Evolutionary conservation across 805 yeast genomes (phyloP), one percentile per base, ranked within the genome.

Genomic region (Danielia oregonensis): DNA sequence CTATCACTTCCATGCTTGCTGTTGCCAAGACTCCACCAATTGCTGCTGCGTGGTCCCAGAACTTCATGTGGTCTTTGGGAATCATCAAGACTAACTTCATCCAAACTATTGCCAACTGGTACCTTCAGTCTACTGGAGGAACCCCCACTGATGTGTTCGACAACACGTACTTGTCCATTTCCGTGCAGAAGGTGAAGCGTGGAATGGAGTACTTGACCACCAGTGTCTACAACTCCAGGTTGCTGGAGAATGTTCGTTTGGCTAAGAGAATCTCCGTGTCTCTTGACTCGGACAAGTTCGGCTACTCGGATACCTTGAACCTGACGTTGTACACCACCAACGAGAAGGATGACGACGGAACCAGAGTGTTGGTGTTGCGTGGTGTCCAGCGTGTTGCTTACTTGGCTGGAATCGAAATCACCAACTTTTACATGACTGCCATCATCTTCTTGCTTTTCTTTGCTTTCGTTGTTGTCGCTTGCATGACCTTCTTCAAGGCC

Each of bases 1-100:
- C 97, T 14, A 79, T 91, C 40, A 82, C 91, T 13, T 76, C 95
- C 12, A 89, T 93, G 96, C 82, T 88, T 88, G 96, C 94, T 37
- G 97, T 91, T 19, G 76, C 86, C 14, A 69, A 77, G 41, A 85
- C 87, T 14, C 98, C 98, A 2, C 98, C 98, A 2, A 89, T 93
- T 48, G 97, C 97, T 4, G 87, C 95, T 3, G 89, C 97, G 2
- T 91, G 98, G 98, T 80, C 94, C 21, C 96, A 91, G 62, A 93
- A 91, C 65, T 93, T 93, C 69, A 80, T 78, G 61, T 91, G 97
- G 97, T 80, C 97, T 2, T 76, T 91, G 76, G 98, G 98, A 30
- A 81, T 91, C 44, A 85, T 93, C 49, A 73, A 74, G 35, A 77
- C 79, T 6, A 59, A 63, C 10, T 86, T 88, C 52, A 82, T 91